phyloP scores from a whole-genome alignment of 371 early-diverging fungal genomes.

The Chytridiales sp. region DNA sequence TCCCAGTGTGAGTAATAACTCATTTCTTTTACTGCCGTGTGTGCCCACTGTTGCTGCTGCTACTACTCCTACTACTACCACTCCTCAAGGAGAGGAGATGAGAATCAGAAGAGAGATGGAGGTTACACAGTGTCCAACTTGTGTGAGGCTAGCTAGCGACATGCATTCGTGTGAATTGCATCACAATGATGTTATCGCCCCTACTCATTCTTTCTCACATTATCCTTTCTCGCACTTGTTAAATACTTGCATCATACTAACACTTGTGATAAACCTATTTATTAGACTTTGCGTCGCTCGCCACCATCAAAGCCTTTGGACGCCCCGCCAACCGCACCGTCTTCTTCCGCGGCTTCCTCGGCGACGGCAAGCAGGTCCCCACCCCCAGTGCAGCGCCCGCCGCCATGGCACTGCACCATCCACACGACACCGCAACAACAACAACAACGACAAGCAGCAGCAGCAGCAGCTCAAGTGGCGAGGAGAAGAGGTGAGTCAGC shows the following conservation, averaged over 20 bases:
- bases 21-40: neutral
- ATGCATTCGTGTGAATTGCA: neutral
- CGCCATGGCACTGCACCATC: too few relatives aligned
- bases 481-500: neutral
- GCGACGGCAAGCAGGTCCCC: too few relatives aligned
- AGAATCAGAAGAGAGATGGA: neutral
- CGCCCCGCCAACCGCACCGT: slow-evolving; percentile 39
- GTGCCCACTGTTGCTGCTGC: neutral
- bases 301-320: slow-evolving; percentile 40
- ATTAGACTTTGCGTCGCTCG: slow-evolving; percentile 26
- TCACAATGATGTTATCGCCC: neutral
- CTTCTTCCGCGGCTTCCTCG: slow-evolving; percentile 36
- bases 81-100: neutral
- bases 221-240: neutral
- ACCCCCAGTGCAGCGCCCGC: too few relatives aligned
- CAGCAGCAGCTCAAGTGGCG: neutral
- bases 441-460: too few relatives aligned
- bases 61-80: neutral
- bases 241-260: neutral
- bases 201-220: neutral
- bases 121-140: neutral
- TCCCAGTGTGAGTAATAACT: slow-evolving; percentile 20
- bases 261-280: neutral
- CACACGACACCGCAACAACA: too few relatives aligned
- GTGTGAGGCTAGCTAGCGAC: neutral